Conservation (phyloP, 179 eudicot species). For the Gypsophila paniculata region DNA sequence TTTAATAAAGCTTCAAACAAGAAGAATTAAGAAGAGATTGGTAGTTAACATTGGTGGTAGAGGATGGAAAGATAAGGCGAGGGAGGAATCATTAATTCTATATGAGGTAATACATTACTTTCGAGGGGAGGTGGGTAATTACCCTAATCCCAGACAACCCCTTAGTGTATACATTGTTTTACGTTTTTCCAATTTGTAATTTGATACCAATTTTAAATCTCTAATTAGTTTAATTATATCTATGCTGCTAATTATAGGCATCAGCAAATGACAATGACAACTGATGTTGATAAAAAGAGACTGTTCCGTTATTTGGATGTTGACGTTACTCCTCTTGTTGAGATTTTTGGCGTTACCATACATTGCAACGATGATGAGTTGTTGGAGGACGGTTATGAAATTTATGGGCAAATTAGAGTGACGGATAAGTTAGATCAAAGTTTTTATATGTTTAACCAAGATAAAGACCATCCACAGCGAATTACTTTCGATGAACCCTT, state of each 20-base stretch:
- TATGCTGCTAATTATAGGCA: background rate
- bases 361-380: background rate
- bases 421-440: background rate
- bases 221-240: background rate
- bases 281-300: background rate
- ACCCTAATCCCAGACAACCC: no score
- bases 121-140: no score
- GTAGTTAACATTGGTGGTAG: no score
- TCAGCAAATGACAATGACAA: background rate
- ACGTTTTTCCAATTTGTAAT: no score
- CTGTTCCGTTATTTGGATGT: background rate
- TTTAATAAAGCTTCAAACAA: no score
- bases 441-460: constrained; percentile 2
- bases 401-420: background rate
- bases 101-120: no score
- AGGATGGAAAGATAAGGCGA: no score
- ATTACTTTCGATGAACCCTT: background rate
- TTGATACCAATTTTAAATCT: no score
- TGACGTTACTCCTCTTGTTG: background rate
- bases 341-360: background rate
- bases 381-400: background rate
- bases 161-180: no score
- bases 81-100: no score
- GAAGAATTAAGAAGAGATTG: no score
- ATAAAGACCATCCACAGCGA: background rate